Percentiles rank a stretch among this genome's conserved stretches.
phyloP scores from a whole-genome alignment of 78 protist genomes.

The Dictyostelium brefeldianum region DNA sequence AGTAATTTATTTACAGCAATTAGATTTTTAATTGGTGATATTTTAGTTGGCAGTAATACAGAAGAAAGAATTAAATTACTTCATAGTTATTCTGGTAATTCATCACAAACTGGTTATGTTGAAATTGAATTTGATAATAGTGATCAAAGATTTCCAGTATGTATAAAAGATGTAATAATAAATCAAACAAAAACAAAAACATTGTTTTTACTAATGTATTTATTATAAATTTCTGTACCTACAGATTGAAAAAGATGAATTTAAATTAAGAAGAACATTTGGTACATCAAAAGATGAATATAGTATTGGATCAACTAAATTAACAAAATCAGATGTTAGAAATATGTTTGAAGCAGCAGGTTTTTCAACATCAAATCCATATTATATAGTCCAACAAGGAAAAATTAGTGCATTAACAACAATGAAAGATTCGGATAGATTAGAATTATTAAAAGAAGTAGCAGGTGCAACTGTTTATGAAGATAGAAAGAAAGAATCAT shows the following conservation, averaged over 20 bases:
- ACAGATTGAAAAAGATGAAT: slow-evolving; percentile 90
- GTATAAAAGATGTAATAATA: slow-evolving; percentile 3
- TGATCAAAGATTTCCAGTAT: slow-evolving; percentile 94
- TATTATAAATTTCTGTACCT: not conserved
- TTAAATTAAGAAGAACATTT: slow-evolving; percentile 89
- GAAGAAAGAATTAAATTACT: slow-evolving; percentile 36
- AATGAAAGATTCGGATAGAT: slow-evolving; percentile 94
- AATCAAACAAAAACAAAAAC: not conserved
- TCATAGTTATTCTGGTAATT: slow-evolving; percentile 61
- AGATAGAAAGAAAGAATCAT: slow-evolving; percentile 90
- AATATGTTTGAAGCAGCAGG: slow-evolving; percentile 98
- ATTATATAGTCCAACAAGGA: slow-evolving; percentile 99
- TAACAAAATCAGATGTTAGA: slow-evolving; percentile 88
- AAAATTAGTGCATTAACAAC: slow-evolving; percentile 90
- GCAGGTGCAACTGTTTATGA: slow-evolving; percentile 99
- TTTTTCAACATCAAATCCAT: slow-evolving; percentile 97
- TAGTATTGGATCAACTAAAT: slow-evolving; percentile 87
- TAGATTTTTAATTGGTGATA: slow-evolving; percentile 60
- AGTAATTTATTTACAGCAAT: slow-evolving; percentile 88
- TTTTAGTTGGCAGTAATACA: not conserved
- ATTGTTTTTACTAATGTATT: not conserved
- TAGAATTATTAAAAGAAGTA: slow-evolving; percentile 96
- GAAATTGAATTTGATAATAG: slow-evolving; percentile 97
- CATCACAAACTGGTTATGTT: slow-evolving; percentile 93
- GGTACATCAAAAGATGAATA: slow-evolving; percentile 97